A percentile compares a stretch with the other conserved stretches of the same genome.
Conservation (phyloP, 805 yeast species). For the Starmerella etchellsii region DNA sequence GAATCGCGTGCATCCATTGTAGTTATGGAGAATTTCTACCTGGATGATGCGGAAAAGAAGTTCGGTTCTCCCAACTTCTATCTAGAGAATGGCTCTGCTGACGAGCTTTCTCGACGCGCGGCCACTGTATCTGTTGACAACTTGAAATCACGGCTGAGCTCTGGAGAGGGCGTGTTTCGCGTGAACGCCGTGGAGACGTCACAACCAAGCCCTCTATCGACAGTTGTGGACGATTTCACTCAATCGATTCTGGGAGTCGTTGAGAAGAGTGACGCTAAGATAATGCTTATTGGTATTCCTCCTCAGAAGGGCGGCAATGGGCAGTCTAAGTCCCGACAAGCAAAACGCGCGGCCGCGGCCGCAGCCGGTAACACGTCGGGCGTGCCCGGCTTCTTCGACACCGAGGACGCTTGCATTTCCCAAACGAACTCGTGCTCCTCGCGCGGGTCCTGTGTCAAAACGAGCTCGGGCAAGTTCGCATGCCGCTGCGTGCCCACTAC, state of each 20-base stretch:
- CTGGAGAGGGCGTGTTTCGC: constrained; percentile 5
- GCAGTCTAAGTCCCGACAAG: not conserved
- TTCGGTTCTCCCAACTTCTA: constrained; percentile 17
- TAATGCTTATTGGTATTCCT: not conserved
- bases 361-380: not conserved
- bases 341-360: not conserved
- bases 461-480: constrained; percentile 22
- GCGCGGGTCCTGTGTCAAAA: constrained; percentile 28
- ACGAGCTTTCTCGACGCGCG: not conserved
- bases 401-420: constrained; percentile 26
- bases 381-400: constrained; percentile 13
- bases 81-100: constrained; percentile 2
- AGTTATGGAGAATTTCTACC: constrained; percentile 16
- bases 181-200: constrained; percentile 1
- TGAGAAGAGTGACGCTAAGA: not conserved
- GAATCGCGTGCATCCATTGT: constrained; percentile 15
- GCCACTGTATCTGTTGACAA: not conserved
- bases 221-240: constrained; percentile 2
- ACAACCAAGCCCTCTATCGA: too few relatives aligned
- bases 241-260: constrained; percentile 12
- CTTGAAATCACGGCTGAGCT: not conserved
- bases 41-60: constrained; percentile 6
- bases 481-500: constrained; percentile 28
- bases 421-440: constrained; percentile 29
- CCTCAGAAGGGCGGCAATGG: not conserved